Evolutionary conservation across 305 asterid species (phyloP).

Genomic region (Rubia tinctorum): DNA sequence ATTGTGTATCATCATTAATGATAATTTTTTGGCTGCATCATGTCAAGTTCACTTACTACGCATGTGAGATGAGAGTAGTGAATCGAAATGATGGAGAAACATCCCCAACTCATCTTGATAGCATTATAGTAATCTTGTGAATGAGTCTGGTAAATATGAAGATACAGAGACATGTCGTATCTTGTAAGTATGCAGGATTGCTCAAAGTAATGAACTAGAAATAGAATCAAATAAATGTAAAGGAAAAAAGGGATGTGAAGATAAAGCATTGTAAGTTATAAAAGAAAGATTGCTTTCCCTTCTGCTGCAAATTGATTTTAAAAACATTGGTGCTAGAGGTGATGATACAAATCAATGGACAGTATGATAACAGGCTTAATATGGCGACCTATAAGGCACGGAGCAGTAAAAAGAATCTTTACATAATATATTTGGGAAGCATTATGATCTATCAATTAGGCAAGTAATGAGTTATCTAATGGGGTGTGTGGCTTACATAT

Average conservation of each 20-base stretch:
- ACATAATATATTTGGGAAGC: neutral
- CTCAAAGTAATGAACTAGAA: neutral
- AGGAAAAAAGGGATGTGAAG: neutral
- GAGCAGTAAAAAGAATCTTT: neutral
- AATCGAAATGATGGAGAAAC: neutral
- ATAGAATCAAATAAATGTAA: neutral
- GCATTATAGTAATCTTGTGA: neutral
- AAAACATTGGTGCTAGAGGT: neutral
- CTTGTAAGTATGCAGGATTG: neutral
- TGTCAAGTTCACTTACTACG: neutral
- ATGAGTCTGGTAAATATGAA: neutral
- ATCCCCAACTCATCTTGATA: neutral
- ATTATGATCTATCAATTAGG: neutral
- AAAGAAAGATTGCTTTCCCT: neutral
- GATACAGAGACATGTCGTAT: neutral
- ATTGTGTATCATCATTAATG: neutral
- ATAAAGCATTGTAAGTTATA: neutral
- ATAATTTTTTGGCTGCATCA: neutral
- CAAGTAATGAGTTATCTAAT: neutral
- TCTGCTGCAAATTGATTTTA: neutral
- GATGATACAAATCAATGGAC: too few relatives aligned
- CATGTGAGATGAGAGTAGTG: neutral
- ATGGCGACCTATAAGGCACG: neutral
- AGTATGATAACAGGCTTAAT: neutral
- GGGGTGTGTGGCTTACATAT: neutral